Conservation (phyloP, 441 rosid species). For the Corymbia calophylla region DNA sequence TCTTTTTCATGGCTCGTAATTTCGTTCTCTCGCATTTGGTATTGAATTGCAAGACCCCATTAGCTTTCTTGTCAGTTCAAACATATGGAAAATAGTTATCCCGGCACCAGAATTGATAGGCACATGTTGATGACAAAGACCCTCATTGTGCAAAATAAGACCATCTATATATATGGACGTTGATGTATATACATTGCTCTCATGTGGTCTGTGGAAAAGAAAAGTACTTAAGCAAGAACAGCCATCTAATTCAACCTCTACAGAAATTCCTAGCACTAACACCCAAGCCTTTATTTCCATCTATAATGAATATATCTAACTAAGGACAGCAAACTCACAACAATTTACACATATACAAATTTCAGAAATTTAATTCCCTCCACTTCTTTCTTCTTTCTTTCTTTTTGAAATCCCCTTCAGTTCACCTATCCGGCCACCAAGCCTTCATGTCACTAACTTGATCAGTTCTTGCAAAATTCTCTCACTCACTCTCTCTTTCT, state of each 20-base stretch:
- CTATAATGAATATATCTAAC: not conserved
- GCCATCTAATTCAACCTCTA: not conserved
- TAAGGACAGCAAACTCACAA: not conserved
- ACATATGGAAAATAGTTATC: not conserved
- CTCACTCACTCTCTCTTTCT: not conserved
- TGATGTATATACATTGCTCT: not conserved
- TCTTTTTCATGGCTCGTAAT: not conserved
- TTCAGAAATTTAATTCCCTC: not conserved
- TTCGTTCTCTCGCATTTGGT: not conserved
- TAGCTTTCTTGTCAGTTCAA: not conserved
- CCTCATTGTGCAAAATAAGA: not conserved
- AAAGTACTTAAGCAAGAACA: not conserved
- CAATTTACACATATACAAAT: not conserved
- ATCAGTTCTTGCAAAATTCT: not conserved
- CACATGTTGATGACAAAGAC: not conserved
- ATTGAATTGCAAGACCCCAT: not conserved
- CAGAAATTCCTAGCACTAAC: not conserved
- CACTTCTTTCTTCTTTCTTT: not conserved
- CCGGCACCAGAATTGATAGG: not conserved
- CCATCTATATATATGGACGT: not conserved
- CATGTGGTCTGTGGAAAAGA: not conserved
- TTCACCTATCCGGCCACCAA: not conserved
- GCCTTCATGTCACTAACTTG: not conserved
- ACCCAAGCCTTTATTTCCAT: not conserved
- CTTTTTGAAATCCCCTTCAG: not conserved